These are phyloP conservation scores for Kwoniella mangroviensis DNA, from an alignment of 768 basidiomycete genomes.

Conservation along the genomic window DNA sequence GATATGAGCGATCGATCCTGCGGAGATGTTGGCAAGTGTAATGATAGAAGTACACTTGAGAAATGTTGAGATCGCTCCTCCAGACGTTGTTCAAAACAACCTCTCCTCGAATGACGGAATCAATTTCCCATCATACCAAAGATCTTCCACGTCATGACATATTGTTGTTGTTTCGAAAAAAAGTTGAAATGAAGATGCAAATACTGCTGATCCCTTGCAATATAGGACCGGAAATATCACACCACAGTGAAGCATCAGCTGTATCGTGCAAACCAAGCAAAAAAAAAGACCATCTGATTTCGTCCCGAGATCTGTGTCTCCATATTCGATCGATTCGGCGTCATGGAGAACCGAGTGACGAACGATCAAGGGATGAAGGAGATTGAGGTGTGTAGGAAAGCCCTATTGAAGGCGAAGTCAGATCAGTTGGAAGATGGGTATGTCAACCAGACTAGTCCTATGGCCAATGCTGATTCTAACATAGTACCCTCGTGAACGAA, in stretches of 20 bases:
- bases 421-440: constrained; percentile 20
- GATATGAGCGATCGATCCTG: background rate
- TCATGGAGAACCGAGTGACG: background rate
- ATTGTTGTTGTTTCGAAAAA: background rate
- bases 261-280: too few species aligned
- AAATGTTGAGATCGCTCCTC: background rate
- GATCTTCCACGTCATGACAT: background rate
- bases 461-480: background rate
- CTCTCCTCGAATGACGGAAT: background rate
- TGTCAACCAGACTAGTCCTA: background rate
- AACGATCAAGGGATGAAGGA: constrained; percentile 6
- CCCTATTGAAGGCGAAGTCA: constrained; percentile 12
- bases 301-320: background rate
- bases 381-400: constrained; percentile 26
- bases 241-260: too few species aligned
- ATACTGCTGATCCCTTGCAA: background rate
- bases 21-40: background rate
- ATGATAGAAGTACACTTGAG: too few species aligned
- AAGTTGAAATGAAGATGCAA: background rate
- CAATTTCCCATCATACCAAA: background rate
- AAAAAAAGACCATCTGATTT: background rate
- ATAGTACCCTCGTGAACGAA: constrained; percentile 18
- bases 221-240: too few species aligned
- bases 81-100: background rate
- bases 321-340: background rate